Percentiles rank a stretch among this genome's conserved stretches.
Evolutionary conservation across 495 filamentous ascomycete genomes (phyloP).

Genomic region (Paragyromitra xinjiangensis): DNA sequence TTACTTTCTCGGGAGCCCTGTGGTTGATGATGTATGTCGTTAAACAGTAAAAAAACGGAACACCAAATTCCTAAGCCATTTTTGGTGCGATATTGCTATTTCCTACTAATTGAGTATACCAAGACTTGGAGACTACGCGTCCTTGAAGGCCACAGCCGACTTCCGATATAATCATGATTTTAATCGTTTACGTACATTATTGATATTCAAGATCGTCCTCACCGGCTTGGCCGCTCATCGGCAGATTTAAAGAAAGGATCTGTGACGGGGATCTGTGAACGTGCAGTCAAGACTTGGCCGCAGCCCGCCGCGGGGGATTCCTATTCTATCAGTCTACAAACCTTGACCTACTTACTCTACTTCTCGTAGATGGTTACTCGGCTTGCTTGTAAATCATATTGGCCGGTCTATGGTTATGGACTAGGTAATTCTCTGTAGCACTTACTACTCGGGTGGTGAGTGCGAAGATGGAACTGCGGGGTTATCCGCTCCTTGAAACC

Average conservation of each 20-base stretch:
- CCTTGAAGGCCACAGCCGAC: background rate
- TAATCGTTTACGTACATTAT: background rate
- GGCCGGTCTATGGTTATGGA: conserved; percentile 10
- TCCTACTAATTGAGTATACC: background rate
- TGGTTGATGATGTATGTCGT: conserved; percentile 27
- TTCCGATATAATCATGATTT: background rate
- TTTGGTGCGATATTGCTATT: background rate
- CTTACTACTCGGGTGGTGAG: conserved; percentile 8
- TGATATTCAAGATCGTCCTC: background rate
- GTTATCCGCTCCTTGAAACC: conserved; percentile 15
- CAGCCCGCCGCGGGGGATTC: conserved; percentile 8
- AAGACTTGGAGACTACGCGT: conserved; percentile 3
- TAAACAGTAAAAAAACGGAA: background rate
- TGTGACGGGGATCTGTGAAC: conserved; percentile 37
- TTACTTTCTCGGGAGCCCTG: background rate
- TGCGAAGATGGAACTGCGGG: conserved; percentile 3
- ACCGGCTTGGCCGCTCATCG: conserved; percentile 8
- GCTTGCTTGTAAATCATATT: conserved; percentile 38
- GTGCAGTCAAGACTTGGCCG: conserved; percentile 32
- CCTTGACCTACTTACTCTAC: conserved; percentile 7
- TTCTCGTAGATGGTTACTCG: conserved; percentile 16
- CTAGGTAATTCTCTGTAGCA: conserved; percentile 1
- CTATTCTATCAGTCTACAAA: conserved; percentile 15
- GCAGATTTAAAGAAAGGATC: conserved; percentile 43
- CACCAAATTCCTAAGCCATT: background rate